Evolutionary conservation across 2,329 filamentous ascomycete species (phyloP).

Genomic region (Purpureocillium takamizusanense): DNA sequence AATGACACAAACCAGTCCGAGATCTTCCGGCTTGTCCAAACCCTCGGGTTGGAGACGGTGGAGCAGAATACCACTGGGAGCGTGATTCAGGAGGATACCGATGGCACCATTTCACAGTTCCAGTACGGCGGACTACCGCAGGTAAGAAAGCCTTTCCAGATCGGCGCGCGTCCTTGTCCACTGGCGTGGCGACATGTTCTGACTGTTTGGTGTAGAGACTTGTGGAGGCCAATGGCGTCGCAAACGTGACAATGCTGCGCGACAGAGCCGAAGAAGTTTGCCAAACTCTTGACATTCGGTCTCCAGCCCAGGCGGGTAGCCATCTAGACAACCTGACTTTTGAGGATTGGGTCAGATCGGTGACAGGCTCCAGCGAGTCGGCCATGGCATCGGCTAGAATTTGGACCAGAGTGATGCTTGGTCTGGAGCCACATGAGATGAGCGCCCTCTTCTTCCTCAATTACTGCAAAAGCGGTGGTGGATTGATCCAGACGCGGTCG

Average conservation of each 20-base stretch:
- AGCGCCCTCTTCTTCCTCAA: constrained; percentile 45
- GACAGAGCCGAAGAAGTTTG: no score
- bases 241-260: no score
- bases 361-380: not conserved
- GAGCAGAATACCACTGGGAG: constrained; percentile 34
- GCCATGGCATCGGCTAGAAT: not conserved
- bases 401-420: constrained; percentile 34
- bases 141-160: no score
- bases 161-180: no score
- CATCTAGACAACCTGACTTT: not conserved
- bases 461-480: constrained; percentile 43
- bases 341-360: not conserved
- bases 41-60: constrained; percentile 20
- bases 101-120: no score
- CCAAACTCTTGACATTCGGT: no score
- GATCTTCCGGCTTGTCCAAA: constrained; percentile 5
- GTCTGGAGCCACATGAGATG: constrained; percentile 37
- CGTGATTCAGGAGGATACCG: no score
- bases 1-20: constrained; percentile 43
- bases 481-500: constrained; percentile 41
- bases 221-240: no score
- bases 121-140: no score
- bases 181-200: no score
- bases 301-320: no score
- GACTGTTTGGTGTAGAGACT: no score